Base-by-base conservation (phyloP, 805 yeast species). In the Barnettozyma sp. region DNA sequence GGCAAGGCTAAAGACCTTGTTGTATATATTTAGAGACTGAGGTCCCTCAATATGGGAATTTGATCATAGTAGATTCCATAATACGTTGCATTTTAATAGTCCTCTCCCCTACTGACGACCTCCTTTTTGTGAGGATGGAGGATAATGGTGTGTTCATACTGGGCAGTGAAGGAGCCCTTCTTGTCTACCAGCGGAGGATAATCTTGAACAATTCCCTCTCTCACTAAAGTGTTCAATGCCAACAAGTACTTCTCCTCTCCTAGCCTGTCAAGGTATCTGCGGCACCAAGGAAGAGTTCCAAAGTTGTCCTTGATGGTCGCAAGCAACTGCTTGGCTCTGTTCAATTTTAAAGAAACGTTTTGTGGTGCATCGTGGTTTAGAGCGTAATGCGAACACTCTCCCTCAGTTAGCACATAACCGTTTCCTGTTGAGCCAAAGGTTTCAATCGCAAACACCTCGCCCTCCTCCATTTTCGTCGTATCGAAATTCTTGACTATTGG, bases 401-500 rank as follows among this genome's bases (percentile, higher is more conserved):
- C 98, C 42, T 77, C 81, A 7, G 77, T 65, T 32, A 79, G 65
- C 23, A 92, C 97, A 49, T 79, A 81, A 24, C 97, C 99, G 40
- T 82, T 74, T 43, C 99, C 99, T 2, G 98, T 92, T 29, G 95
- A 75, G 10, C 98, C 98, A 55, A 92, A 92, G 3, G 99, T 92
- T 64, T 92, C 99, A 54, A 92, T 90, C 42, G 99, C 99, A 68
- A 85, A 90, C 2, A 86, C 80, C 60, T 92, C 98, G 44, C 96
- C 96, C 66, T 92, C 99, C 60, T 92, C 99, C 96, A 92, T 90
- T 70, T 90, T 90, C 9, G 97, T 92, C 59, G 73, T 73, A 58
- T 92, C 98, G 7, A 87, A 90, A 52, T 84, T 84, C 52, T 88
- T 82, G 23, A 92, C 95, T 52, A 92, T 92, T 13, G 99, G 99